A percentile compares a stretch with the other conserved stretches of the same genome.
Evolutionary conservation across 192 early-diverging fungal species (phyloP).

Genomic region (Entrophospora sp.): DNA sequence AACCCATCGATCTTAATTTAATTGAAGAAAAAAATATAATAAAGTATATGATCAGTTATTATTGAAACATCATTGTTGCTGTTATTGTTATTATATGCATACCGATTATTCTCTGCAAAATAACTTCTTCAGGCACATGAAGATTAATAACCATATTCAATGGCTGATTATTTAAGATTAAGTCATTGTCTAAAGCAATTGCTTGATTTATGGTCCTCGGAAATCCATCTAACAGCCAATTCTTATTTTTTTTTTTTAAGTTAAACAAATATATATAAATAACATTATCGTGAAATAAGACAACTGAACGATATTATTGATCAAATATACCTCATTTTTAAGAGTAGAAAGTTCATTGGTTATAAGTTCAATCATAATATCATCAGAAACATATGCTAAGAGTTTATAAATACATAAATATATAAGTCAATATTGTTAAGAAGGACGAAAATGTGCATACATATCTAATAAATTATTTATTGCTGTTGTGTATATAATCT

Average conservation of each 20-base stretch:
- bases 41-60: not conserved
- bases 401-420: too few species aligned
- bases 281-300: slow-evolving; percentile 6
- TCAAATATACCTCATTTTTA: slow-evolving; percentile 34
- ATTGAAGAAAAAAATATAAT: not conserved
- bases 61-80: not conserved
- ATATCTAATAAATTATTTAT: too few species aligned
- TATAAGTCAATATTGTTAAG: too few species aligned
- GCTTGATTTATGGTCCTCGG: slow-evolving; percentile 85
- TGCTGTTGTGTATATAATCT: too few species aligned
- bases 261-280: not conserved
- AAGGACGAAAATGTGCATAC: too few species aligned
- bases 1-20: slow-evolving; percentile 87
- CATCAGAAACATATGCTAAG: slow-evolving; percentile 63
- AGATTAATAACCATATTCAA: slow-evolving; percentile 84
- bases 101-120: slow-evolving; percentile 81
- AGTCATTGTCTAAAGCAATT: slow-evolving; percentile 50
- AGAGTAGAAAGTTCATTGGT: slow-evolving; percentile 46
- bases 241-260: slow-evolving; percentile 35
- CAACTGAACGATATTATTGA: too few species aligned
- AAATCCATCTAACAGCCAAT: slow-evolving; percentile 86
- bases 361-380: slow-evolving; percentile 58
- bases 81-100: slow-evolving; percentile 19
- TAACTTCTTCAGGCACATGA: slow-evolving; percentile 83
- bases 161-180: slow-evolving; percentile 46